These are phyloP conservation scores for Linnemannia schmuckeri DNA, from an alignment of 192 early-diverging fungal species.

Conservation along the genomic window DNA sequence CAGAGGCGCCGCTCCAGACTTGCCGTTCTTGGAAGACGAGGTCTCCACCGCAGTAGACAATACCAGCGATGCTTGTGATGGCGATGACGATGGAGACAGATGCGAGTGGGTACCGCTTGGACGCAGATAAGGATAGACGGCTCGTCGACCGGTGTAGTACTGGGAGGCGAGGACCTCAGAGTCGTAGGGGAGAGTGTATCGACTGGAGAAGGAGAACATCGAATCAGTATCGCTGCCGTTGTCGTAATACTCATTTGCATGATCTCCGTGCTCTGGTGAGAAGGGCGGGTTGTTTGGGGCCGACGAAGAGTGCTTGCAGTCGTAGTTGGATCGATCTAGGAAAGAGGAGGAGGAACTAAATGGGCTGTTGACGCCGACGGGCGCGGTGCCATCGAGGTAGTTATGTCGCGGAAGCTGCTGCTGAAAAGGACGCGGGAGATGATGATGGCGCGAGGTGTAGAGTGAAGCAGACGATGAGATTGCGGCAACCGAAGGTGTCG, in stretches of 20 bases:
- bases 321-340: not conserved
- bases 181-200: slow-evolving; percentile 22
- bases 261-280: not conserved
- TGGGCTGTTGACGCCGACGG: not conserved
- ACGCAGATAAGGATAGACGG: not conserved
- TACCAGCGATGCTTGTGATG: too few species aligned
- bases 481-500: not conserved
- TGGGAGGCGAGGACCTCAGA: not conserved
- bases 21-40: not conserved
- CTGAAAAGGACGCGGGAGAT: not conserved
- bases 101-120: not conserved
- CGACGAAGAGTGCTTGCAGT: not conserved
- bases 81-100: not conserved
- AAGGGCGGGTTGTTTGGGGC: not conserved
- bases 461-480: not conserved
- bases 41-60: not conserved
- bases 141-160: not conserved
- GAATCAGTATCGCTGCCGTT: not conserved
- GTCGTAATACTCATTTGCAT: not conserved
- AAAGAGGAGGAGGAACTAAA: not conserved
- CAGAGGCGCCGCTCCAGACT: not conserved
- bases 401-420: not conserved
- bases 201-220: slow-evolving; percentile 23
- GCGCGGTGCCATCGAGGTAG: not conserved
- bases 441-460: not conserved